Conservation (phyloP, 768 basidiomycete species). For the Russula sp. region DNA sequence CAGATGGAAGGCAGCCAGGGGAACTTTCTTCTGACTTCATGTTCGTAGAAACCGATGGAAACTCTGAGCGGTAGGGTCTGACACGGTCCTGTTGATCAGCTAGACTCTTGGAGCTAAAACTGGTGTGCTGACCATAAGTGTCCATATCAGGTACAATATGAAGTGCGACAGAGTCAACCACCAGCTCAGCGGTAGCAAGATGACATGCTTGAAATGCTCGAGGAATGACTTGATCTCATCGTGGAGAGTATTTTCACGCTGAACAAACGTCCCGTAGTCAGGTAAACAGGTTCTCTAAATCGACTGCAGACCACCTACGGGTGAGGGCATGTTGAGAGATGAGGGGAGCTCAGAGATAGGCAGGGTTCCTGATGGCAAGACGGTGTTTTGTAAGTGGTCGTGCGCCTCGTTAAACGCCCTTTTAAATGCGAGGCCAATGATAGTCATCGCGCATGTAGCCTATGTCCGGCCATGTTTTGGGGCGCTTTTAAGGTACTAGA, state of each 20-base stretch:
- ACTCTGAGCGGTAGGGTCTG: conserved; percentile 24
- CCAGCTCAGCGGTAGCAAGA: conserved; percentile 28
- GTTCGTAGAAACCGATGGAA: conserved; percentile 25
- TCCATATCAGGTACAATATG: background rate
- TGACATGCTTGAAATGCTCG: conserved; percentile 15
- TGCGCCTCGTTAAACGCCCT: conserved; percentile 23
- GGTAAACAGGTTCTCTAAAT: background rate
- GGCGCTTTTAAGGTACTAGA: background rate
- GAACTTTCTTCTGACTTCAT: conserved; percentile 4
- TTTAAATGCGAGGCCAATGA: conserved; percentile 15
- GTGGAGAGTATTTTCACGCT: background rate
- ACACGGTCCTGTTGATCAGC: background rate
- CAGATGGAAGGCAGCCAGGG: conserved; percentile 29
- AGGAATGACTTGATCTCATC: conserved; percentile 6
- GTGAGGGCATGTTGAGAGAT: conserved; percentile 9
- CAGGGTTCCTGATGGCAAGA: conserved; percentile 4
- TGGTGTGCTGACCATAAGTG: conserved; percentile 12
- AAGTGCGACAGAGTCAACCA: conserved; percentile 16
- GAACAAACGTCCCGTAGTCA: background rate
- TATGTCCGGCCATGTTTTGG: background rate
- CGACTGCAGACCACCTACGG: conserved; percentile 1
- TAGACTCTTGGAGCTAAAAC: background rate
- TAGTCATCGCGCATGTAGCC: background rate
- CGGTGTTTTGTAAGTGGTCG: conserved; percentile 15
- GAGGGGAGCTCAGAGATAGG: background rate